Conservation (phyloP, 768 basidiomycete genomes). For the Xerocomellus amylosporus region DNA sequence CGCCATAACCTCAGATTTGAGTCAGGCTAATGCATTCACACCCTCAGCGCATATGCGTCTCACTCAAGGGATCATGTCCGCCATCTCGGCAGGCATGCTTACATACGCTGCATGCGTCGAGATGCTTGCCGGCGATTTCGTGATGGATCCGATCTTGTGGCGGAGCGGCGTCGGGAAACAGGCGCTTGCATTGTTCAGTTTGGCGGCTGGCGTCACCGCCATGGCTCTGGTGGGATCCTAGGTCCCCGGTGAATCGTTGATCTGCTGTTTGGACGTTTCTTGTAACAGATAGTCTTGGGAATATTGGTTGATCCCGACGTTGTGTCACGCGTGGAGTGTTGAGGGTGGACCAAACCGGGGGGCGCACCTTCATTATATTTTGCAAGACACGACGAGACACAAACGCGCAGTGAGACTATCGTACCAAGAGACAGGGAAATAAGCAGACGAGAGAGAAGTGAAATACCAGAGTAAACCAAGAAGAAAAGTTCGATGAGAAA, state of each 20-base stretch:
- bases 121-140: slow-evolving; percentile 85
- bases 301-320: not conserved
- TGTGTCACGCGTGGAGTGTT: not conserved
- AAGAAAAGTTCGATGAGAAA: not conserved
- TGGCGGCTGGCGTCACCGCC: slow-evolving; percentile 56
- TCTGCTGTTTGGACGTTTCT: not conserved
- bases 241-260: not conserved
- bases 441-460: not conserved
- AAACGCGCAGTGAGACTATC: not conserved
- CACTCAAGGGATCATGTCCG: slow-evolving; percentile 72
- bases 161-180: slow-evolving; percentile 39
- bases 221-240: slow-evolving; percentile 58
- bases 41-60: slow-evolving; percentile 47
- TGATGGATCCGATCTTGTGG: slow-evolving; percentile 60
- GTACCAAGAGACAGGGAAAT: not conserved
- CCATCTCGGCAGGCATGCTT: slow-evolving; percentile 80
- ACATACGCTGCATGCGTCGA: slow-evolving; percentile 82
- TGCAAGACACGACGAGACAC: not conserved
- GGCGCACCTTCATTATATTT: not conserved
- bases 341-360: not conserved
- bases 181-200: slow-evolving; percentile 55
- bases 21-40: not conserved
- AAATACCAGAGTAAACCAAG: not conserved
- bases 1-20: not conserved
- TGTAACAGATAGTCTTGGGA: not conserved